Evolutionary conservation across 257 asterid genomes (phyloP), one percentile per base, ranked within the genome.

Genomic region (Cordia subcordata): DNA sequence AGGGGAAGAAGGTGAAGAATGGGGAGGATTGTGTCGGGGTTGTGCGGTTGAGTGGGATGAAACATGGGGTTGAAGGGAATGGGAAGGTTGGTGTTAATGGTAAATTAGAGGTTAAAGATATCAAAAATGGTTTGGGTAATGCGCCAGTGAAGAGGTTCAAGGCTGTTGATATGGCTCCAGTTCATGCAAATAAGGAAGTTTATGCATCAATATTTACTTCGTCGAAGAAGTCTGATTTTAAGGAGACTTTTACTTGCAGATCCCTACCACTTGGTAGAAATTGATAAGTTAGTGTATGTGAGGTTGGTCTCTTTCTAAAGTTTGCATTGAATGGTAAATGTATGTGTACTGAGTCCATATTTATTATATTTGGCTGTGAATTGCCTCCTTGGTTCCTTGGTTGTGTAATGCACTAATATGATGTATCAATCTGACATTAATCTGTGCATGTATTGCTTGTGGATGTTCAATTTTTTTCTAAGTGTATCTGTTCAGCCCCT

Each of bases 191-290:
- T 11, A 76, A 69, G 67, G 85, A 76, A 13, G 85, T 93, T 16
- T 89, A 93, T 70, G 89, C 84, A 0, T 93, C 97, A 6, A 72
- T 93, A 53, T 93, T 93, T 72, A 89, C 97, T 53, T 93, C 99
- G 4, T 86, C 96, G 1, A 83, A 69, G 76, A 89, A 86, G 76
- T 70, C 85, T 0, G 83, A 81, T 66, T 84, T 89, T 62, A 93
- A 79, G 84, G 96, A 93, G 86, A 93, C 99, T 0, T 93, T 66
- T 49, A 53, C 79, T 49, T 93, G 96, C 76, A 80, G 97, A 58
- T 89, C 99, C 14, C 57, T 93, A 84, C 96, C 99, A 4, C 92
- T 89, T 22, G 99, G 97, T 58, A 75, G 99, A 56, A 89, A 93
- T 69, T 93, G 80, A 86, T 59, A 50, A 53, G 62, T 55, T 68